Evolutionary conservation across 2,329 filamentous ascomycete species (phyloP).

Genomic region (Dothideomycetes sp.): DNA sequence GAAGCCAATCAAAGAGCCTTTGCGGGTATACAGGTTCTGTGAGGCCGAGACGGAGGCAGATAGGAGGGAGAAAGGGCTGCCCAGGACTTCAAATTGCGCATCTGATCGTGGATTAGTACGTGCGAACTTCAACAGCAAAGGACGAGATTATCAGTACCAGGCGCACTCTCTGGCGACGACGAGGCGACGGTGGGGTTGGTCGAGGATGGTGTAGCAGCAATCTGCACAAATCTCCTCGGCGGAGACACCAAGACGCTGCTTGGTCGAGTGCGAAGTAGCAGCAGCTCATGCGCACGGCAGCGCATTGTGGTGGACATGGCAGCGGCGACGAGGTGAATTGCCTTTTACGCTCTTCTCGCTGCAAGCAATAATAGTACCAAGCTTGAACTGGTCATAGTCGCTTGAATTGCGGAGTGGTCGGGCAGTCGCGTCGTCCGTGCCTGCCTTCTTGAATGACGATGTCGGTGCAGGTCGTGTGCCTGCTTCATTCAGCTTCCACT

Average conservation of each 20-base stretch:
- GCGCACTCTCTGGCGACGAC: conserved; percentile 11
- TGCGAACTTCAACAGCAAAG: not conserved
- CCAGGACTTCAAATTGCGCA: conserved; percentile 88
- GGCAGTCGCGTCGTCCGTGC: too few species aligned
- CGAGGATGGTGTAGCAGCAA: conserved; percentile 36
- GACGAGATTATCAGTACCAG: not conserved
- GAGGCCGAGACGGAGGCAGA: conserved; percentile 89
- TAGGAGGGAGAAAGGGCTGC: conserved; percentile 83
- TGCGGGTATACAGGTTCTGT: conserved; percentile 83
- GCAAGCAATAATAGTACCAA: too few species aligned
- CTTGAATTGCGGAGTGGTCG: too few species aligned
- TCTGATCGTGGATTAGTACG: conserved; percentile 44
- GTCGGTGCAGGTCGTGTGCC: too few species aligned
- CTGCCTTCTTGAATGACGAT: too few species aligned
- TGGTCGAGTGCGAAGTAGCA: conserved; percentile 16
- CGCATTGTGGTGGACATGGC: conserved; percentile 20
- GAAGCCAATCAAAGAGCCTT: conserved; percentile 82
- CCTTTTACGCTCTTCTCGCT: too few species aligned
- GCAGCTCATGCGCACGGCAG: conserved; percentile 18
- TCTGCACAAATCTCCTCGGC: conserved; percentile 33
- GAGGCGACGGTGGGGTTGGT: conserved; percentile 26
- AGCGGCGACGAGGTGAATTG: not conserved
- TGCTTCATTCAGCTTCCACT: too few species aligned
- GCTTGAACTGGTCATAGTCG: too few species aligned
- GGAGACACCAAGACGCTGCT: not conserved